Percentiles rank a stretch among this genome's conserved stretches.
phyloP scores from a whole-genome alignment of 768 basidiomycete genomes.

The Lactifluus hygrophoroides region DNA sequence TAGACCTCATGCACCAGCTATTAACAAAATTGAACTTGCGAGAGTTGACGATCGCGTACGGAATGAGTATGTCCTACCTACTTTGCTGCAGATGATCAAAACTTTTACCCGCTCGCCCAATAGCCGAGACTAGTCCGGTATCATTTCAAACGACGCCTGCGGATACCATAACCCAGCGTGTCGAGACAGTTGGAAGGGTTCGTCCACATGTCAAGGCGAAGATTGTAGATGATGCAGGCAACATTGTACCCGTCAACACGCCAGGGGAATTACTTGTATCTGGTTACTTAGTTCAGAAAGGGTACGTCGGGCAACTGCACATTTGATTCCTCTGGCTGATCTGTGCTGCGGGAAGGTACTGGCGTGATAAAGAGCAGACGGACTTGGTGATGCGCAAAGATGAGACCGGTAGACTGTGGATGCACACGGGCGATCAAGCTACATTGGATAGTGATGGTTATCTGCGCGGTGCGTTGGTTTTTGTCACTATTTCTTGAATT shows the following conservation, averaged over 20 bases:
- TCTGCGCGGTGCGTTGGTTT: slow-evolving; percentile 45
- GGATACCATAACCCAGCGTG: slow-evolving; percentile 64
- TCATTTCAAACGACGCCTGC: slow-evolving; percentile 70
- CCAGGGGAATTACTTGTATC: slow-evolving; percentile 69
- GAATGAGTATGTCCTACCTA: slow-evolving; percentile 60
- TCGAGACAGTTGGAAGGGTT: slow-evolving; percentile 74
- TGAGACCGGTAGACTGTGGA: slow-evolving; percentile 57
- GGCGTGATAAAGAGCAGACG: slow-evolving; percentile 67
- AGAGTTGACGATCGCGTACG: slow-evolving; percentile 72
- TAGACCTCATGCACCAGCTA: slow-evolving; percentile 67
- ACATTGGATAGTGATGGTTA: slow-evolving; percentile 80
- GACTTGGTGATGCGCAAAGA: slow-evolving; percentile 44
- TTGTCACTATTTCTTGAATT: neutral
- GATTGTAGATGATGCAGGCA: slow-evolving; percentile 48
- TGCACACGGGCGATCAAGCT: slow-evolving; percentile 77
- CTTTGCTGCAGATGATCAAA: neutral
- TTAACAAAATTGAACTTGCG: slow-evolving; percentile 57
- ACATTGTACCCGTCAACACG: slow-evolving; percentile 58
- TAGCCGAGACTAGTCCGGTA: slow-evolving; percentile 78
- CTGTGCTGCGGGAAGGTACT: slow-evolving; percentile 48
- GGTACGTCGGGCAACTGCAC: slow-evolving; percentile 34
- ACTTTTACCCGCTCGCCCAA: neutral
- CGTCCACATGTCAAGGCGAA: slow-evolving; percentile 76
- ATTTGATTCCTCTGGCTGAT: neutral
- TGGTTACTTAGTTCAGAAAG: slow-evolving; percentile 75